Percentiles rank a stretch among this genome's conserved stretches.
phyloP scores from a whole-genome alignment of 208 protist species.

The Wallacemonas sp. region DNA sequence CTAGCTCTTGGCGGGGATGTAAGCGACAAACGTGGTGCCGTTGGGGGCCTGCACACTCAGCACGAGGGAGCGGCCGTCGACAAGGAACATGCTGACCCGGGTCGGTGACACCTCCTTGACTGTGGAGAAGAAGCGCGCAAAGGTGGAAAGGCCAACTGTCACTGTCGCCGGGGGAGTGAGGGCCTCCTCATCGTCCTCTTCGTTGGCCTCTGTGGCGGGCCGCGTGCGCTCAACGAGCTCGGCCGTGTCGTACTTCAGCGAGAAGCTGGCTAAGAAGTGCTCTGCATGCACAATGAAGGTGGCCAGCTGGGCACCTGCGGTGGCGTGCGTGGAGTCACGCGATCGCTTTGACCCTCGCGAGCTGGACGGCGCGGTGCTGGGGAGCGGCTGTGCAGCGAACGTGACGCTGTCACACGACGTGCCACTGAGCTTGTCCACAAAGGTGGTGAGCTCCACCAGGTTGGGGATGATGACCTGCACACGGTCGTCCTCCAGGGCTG shows the following conservation, averaged over 20 bases:
- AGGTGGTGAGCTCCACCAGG: constrained; percentile 64
- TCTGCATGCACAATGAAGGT: constrained; percentile 53
- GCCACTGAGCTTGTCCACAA: constrained; percentile 70
- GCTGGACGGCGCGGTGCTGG: neutral
- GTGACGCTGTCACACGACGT: constrained; percentile 63
- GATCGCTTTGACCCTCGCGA: neutral
- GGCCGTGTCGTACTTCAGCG: constrained; percentile 60
- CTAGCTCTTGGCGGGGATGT: constrained; percentile 63
- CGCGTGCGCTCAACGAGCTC: constrained; percentile 21
- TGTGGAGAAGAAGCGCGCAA: constrained; percentile 70
- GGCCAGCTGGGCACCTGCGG: neutral
- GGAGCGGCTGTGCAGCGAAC: constrained; percentile 26
- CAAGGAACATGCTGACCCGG: constrained; percentile 51
- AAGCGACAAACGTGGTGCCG: constrained; percentile 65
- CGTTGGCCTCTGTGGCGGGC: constrained; percentile 10
- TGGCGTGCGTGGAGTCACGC: neutral
- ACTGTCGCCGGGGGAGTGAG: constrained; percentile 26
- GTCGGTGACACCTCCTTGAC: constrained; percentile 56
- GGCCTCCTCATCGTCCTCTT: constrained; percentile 9
- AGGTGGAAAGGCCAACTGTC: constrained; percentile 56
- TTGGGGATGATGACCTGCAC: constrained; percentile 57
- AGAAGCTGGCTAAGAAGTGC: constrained; percentile 56
- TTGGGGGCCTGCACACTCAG: constrained; percentile 48
- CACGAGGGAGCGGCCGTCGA: constrained; percentile 51
- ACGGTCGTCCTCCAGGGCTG: constrained; percentile 40